phyloP scores from a whole-genome alignment of 805 yeast species.

The Candida sithepensis region DNA sequence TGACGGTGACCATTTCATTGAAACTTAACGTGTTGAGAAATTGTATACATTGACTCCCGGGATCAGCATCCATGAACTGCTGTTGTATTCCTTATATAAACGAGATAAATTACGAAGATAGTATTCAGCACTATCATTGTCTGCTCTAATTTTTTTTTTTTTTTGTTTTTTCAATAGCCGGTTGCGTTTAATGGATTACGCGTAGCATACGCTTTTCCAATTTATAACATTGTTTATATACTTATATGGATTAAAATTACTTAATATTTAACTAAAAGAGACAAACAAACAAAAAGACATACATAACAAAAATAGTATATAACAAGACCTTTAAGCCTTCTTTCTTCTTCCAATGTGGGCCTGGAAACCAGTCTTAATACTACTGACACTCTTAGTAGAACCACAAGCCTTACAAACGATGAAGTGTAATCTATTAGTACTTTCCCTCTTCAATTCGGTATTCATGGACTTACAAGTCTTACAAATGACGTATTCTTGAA shows the following conservation, averaged over 20 bases:
- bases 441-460: conserved; percentile 93
- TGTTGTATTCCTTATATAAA: no score
- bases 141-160: no score
- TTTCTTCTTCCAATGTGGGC: conserved; percentile 93
- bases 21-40: no score
- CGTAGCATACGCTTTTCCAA: no score
- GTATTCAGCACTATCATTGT: no score
- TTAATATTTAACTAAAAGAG: neutral
- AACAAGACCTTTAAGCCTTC: conserved; percentile 36
- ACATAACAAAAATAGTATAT: neutral
- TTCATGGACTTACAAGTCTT: conserved; percentile 98
- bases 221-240: neutral
- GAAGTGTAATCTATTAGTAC: conserved; percentile 93
- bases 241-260: neutral
- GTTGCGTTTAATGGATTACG: no score
- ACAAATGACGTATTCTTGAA: conserved; percentile 96
- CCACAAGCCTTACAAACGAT: conserved; percentile 98
- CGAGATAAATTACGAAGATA: no score
- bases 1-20: no score
- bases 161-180: no score
- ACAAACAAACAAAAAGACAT: neutral
- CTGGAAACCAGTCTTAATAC: conserved; percentile 99
- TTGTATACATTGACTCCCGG: no score
- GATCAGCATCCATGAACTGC: no score
- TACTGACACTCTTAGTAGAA: conserved; percentile 91